phyloP scores from a whole-genome alignment of 2,329 filamentous ascomycete species.

The Cercospora citrullina region DNA sequence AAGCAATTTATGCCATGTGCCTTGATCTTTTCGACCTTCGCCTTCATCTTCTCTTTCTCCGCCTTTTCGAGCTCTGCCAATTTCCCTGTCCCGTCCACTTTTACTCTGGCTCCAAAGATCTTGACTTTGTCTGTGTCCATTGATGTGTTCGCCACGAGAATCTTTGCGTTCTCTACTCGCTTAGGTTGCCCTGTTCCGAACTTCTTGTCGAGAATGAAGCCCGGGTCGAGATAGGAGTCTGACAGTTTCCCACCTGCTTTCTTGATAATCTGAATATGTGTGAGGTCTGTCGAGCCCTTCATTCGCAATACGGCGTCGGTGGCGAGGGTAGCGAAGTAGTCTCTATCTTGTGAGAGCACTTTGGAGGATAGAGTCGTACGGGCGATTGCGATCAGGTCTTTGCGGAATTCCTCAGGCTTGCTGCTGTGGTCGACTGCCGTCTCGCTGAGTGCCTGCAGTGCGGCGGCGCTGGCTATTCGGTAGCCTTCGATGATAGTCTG shows the following conservation, averaged over 20 bases:
- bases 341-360: conserved; percentile 88
- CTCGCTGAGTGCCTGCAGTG: conserved; percentile 78
- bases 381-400: conserved; percentile 86
- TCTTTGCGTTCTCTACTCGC: conserved; percentile 95
- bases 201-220: conserved; percentile 98
- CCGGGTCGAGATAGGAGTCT: conserved; percentile 96
- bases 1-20: conserved; percentile 99
- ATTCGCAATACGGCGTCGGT: conserved; percentile 89
- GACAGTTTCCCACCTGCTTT: conserved; percentile 96
- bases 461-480: conserved; percentile 90
- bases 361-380: conserved; percentile 96
- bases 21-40: conserved; percentile 99
- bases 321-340: conserved; percentile 86
- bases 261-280: conserved; percentile 99
- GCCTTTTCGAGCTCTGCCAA: conserved; percentile 98
- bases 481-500: conserved; percentile 99
- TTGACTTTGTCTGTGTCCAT: conserved; percentile 99
- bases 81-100: conserved; percentile 94
- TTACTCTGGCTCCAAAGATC: conserved; percentile 96
- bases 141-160: conserved; percentile 93
- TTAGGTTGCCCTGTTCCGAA: conserved; percentile 99
- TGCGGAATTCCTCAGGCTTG: conserved; percentile 78
- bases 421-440: conserved; percentile 88
- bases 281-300: conserved; percentile 87
- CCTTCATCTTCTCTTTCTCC: conserved; percentile 98